phyloP scores from a whole-genome alignment of 2,329 filamentous ascomycete genomes.

The Hawksworthiomyces lignivorus region DNA sequence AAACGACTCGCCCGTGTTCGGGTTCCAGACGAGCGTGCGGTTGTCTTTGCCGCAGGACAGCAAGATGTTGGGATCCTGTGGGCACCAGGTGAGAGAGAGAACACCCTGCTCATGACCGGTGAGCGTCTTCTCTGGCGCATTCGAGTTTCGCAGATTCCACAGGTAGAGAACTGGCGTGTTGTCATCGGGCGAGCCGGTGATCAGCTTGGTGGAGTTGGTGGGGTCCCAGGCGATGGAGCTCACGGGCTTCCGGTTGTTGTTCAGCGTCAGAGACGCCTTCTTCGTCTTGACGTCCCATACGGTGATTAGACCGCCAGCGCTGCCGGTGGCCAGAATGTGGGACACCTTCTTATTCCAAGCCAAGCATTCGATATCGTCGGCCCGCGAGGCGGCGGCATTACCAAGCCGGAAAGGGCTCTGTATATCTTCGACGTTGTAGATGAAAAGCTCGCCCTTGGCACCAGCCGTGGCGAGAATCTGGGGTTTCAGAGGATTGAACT shows the following conservation, averaged over 20 bases:
- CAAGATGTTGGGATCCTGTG: constrained; percentile 79
- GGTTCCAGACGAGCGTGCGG: constrained; percentile 91
- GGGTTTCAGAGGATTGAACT: constrained; percentile 90
- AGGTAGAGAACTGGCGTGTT: constrained; percentile 79
- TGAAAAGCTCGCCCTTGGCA: constrained; percentile 90
- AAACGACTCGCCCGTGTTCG: constrained; percentile 76
- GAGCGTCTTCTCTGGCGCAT: constrained; percentile 81
- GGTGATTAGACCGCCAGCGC: constrained; percentile 87
- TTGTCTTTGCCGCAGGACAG: constrained; percentile 97
- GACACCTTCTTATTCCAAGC: constrained; percentile 99
- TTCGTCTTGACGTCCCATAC: constrained; percentile 98
- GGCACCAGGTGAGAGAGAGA: constrained; percentile 90
- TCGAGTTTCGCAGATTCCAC: constrained; percentile 94
- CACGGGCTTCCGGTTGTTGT: constrained; percentile 89
- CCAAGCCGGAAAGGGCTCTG: constrained; percentile 83
- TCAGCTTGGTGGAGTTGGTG: constrained; percentile 84
- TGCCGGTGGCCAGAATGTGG: constrained; percentile 91
- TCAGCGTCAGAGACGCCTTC: constrained; percentile 92
- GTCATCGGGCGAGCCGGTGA: constrained; percentile 87
- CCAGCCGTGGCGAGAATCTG: constrained; percentile 90
- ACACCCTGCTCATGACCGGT: constrained; percentile 93
- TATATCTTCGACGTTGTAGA: constrained; percentile 89
- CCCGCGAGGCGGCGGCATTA: constrained; percentile 68
- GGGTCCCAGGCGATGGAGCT: constrained; percentile 97
- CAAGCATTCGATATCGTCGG: constrained; percentile 90